A percentile compares a stretch with the other conserved stretches of the same genome.
Conservation (phyloP, 2,329 filamentous ascomycete species). For the Calonectria fujianensis region DNA sequence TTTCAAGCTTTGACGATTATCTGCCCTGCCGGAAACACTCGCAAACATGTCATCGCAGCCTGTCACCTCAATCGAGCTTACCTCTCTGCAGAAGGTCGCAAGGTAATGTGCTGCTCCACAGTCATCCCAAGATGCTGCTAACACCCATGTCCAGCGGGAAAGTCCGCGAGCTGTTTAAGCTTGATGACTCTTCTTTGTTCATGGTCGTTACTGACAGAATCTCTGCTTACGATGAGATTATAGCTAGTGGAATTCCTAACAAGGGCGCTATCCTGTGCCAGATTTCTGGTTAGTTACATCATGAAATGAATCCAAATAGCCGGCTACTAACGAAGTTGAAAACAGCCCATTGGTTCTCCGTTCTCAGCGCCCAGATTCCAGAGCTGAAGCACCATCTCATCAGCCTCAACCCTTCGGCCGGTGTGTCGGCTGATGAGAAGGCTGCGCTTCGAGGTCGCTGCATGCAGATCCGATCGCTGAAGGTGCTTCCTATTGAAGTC, state of each 20-base stretch:
- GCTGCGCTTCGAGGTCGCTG: constrained; percentile 76
- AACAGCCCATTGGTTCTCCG: constrained; percentile 72
- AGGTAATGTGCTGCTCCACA: neutral
- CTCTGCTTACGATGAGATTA: constrained; percentile 95
- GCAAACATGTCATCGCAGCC: neutral
- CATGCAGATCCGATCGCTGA: constrained; percentile 85
- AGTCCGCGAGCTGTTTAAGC: constrained; percentile 86
- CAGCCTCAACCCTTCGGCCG: constrained; percentile 63
- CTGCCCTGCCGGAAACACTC: neutral
- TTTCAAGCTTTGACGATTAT: neutral
- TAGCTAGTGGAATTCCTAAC: constrained; percentile 79
- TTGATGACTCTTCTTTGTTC: constrained; percentile 83
- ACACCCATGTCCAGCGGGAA: constrained; percentile 68
- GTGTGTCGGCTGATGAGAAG: constrained; percentile 65
- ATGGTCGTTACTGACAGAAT: constrained; percentile 93
- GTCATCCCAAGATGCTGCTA: neutral
- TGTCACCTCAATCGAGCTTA: constrained; percentile 6
- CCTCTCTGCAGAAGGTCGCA: constrained; percentile 12
- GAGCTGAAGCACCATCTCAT: constrained; percentile 72
- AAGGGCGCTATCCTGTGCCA: constrained; percentile 73
- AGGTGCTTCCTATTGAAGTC: constrained; percentile 79
- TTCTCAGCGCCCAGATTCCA: constrained; percentile 67
- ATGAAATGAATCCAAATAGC: neutral
- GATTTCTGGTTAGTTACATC: constrained; percentile 55
- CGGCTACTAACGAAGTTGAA: neutral